Evolutionary conservation across 352 stramenopile species (phyloP).

Genomic region (Globisporangium megalacanthum): DNA sequence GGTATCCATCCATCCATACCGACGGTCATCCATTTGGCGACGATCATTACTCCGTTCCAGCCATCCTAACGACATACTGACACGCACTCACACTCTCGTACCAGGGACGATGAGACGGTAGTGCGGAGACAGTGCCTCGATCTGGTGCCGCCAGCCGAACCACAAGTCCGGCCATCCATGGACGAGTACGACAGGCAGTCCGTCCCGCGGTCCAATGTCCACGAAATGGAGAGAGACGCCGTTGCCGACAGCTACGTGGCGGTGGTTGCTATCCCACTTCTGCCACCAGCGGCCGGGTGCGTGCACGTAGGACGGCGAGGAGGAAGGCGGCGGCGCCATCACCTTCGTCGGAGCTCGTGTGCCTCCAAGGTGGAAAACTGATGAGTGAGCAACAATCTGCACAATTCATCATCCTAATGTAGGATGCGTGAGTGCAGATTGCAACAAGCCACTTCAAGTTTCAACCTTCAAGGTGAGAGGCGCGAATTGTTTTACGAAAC

Average conservation of each 20-base stretch:
- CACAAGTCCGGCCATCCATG: constrained; percentile 75
- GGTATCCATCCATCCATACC: too few relatives aligned
- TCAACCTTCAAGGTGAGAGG: too few relatives aligned
- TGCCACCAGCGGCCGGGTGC: constrained; percentile 13
- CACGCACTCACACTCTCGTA: not conserved
- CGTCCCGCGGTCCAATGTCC: constrained; percentile 43
- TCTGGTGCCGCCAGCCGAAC: constrained; percentile 71
- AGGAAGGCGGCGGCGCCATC: constrained; percentile 10
- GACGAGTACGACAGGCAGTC: constrained; percentile 50
- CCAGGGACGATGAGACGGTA: constrained; percentile 53
- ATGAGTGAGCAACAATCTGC: too few relatives aligned
- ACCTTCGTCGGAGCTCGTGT: too few relatives aligned
- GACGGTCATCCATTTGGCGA: too few relatives aligned
- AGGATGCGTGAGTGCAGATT: too few relatives aligned
- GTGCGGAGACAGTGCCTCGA: constrained; percentile 31
- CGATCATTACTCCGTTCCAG: constrained; percentile 1
- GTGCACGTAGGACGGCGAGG: constrained; percentile 9
- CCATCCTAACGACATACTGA: not conserved
- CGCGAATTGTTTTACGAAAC: too few relatives aligned
- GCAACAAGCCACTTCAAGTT: too few relatives aligned
- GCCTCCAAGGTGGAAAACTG: too few relatives aligned
- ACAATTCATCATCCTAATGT: too few relatives aligned
- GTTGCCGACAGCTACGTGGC: constrained; percentile 22
- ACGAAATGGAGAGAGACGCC: constrained; percentile 56
- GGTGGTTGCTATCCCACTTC: constrained; percentile 31